Evolutionary conservation across 768 basidiomycete genomes (phyloP).

Genomic region (Suillus bovinus): DNA sequence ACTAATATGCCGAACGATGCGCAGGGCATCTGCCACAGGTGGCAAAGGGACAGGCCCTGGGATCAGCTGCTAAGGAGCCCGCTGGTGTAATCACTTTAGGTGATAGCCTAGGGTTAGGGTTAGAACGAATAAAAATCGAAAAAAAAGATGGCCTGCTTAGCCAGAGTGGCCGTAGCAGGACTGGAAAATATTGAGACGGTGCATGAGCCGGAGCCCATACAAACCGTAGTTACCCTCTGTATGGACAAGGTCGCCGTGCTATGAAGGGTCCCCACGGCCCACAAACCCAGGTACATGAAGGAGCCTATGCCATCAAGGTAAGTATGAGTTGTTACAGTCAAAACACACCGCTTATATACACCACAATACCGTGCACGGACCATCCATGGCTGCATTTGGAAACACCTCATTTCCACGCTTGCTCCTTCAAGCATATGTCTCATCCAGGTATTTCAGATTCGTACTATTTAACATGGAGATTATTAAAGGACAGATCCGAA

Average conservation of each 20-base stretch:
- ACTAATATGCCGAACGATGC: no score
- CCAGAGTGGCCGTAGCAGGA: constrained; percentile 67
- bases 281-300: constrained; percentile 52
- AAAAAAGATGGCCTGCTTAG: constrained; percentile 49
- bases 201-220: constrained; percentile 72
- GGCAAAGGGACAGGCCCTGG: no score
- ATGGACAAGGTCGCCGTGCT: constrained; percentile 74
- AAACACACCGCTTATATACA: no score
- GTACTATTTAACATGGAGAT: no score
- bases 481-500: no score
- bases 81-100: no score
- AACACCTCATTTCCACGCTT: no score
- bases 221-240: constrained; percentile 57
- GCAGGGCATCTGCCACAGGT: no score
- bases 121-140: constrained; percentile 42
- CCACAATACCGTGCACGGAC: constrained; percentile 24
- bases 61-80: no score
- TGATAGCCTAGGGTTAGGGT: constrained; percentile 33
- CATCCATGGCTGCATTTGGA: constrained; percentile 10
- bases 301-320: constrained; percentile 58
- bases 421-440: no score
- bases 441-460: no score
- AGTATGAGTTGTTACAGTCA: constrained; percentile 39
- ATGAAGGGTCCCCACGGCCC: constrained; percentile 56
- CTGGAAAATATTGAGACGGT: constrained; percentile 76